Percentiles rank a stretch among this genome's conserved stretches.
phyloP scores from a whole-genome alignment of 768 basidiomycete genomes.

The Phaeotremella skinneri region DNA sequence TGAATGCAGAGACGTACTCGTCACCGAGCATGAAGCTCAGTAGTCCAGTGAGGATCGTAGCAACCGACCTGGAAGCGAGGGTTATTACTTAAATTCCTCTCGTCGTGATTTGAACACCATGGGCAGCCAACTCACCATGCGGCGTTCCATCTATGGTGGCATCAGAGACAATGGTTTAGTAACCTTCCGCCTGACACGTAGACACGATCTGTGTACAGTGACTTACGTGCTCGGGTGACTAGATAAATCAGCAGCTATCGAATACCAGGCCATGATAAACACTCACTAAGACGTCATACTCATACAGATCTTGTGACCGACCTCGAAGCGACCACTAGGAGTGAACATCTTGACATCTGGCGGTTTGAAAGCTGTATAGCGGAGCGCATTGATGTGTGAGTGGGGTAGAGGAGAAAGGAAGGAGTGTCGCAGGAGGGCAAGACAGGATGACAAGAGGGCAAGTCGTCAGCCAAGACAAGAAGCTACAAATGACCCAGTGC shows the following conservation, averaged over 20 bases:
- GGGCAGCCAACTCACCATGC: constrained; percentile 30
- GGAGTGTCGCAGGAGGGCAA: background rate
- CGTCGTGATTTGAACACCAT: background rate
- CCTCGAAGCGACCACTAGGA: constrained; percentile 51
- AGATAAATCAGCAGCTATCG: background rate
- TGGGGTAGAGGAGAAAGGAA: background rate
- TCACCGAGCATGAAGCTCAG: constrained; percentile 45
- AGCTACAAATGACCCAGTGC: too few species aligned
- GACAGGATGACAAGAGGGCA: constrained; percentile 2
- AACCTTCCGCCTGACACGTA: background rate
- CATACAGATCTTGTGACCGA: constrained; percentile 78
- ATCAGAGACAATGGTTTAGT: constrained; percentile 5
- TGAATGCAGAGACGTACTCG: constrained; percentile 24
- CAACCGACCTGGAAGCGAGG: constrained; percentile 32
- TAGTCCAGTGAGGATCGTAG: constrained; percentile 81
- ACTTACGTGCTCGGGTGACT: constrained; percentile 48
- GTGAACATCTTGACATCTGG: constrained; percentile 85
- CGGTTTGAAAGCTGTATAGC: constrained; percentile 72
- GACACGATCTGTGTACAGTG: background rate
- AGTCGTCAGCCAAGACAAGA: background rate
- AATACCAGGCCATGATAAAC: background rate
- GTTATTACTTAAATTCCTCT: background rate
- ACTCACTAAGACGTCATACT: constrained; percentile 65
- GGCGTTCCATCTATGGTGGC: constrained; percentile 40
- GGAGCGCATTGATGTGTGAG: background rate